These are phyloP conservation scores for Hypoxylon sp. DNA, from an alignment of 2,329 filamentous ascomycete genomes.

Conservation along the genomic window DNA sequence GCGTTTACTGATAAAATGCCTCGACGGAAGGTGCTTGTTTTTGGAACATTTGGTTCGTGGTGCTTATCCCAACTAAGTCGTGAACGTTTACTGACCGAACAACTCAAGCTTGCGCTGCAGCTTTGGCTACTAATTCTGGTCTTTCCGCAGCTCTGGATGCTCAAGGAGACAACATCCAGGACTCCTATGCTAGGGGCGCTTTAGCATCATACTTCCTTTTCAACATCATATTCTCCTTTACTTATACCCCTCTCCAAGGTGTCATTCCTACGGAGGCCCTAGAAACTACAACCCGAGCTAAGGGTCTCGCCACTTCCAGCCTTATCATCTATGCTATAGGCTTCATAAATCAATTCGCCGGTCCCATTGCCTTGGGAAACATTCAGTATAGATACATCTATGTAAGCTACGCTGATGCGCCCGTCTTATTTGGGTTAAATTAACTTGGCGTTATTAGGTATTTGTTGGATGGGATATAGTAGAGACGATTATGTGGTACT, in stretches of 20 bases:
- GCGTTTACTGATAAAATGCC: constrained; percentile 62
- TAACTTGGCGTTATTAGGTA: constrained; percentile 43
- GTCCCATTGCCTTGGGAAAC: constrained; percentile 62
- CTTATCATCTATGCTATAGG: constrained; percentile 62
- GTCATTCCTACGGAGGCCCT: constrained; percentile 64
- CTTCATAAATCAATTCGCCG: constrained; percentile 66
- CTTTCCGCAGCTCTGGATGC: constrained; percentile 58
- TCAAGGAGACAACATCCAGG: constrained; percentile 53
- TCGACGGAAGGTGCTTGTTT: constrained; percentile 63
- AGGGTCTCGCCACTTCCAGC: constrained; percentile 63
- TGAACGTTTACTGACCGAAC: constrained; percentile 18
- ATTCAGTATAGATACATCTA: constrained; percentile 63
- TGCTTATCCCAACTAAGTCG: constrained; percentile 15
- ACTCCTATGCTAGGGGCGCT: constrained; percentile 60
- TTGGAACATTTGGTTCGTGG: constrained; percentile 59
- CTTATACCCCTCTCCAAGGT: constrained; percentile 65
- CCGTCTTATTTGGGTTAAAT: not conserved
- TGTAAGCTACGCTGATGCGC: constrained; percentile 37
- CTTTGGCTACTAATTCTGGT: constrained; percentile 63
- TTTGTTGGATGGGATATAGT: constrained; percentile 65
- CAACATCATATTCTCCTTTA: constrained; percentile 65
- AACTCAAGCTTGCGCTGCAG: constrained; percentile 56
- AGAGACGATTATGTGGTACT: constrained; percentile 61
- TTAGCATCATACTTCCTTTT: constrained; percentile 66
- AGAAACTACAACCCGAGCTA: constrained; percentile 64